Percentiles rank a stretch among this genome's conserved stretches.
These are phyloP conservation scores for Arabidopsis hybrid DNA, from an alignment of 441 rosid genomes.

Conservation along the genomic window DNA sequence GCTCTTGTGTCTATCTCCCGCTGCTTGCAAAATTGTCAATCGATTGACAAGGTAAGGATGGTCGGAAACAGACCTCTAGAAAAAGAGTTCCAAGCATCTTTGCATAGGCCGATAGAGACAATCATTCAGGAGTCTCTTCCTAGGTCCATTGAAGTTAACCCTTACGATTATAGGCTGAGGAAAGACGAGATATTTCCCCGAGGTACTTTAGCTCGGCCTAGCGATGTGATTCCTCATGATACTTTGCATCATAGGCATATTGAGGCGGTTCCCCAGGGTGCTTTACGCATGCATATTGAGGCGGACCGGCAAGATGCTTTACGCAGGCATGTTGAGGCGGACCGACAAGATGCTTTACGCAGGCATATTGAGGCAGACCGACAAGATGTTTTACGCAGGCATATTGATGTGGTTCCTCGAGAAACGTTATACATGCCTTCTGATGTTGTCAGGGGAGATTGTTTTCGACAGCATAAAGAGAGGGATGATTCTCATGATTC, in stretches of 20 bases:
- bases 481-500: slow-evolving; percentile 46
- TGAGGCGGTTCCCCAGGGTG: slow-evolving; percentile 49
- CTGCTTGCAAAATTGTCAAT: slow-evolving; percentile 79
- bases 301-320: slow-evolving; percentile 33
- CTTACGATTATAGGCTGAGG: slow-evolving; percentile 46
- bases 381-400: slow-evolving; percentile 45
- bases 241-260: slow-evolving; percentile 45
- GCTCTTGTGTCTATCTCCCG: slow-evolving; percentile 80
- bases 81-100: slow-evolving; percentile 44
- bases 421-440: slow-evolving; percentile 50
- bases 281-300: slow-evolving; percentile 48
- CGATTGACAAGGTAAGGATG: slow-evolving; percentile 58
- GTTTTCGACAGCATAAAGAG: slow-evolving; percentile 38
- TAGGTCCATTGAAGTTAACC: slow-evolving; percentile 43
- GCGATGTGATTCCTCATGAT: slow-evolving; percentile 50
- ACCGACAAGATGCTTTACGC: slow-evolving; percentile 46
- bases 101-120: slow-evolving; percentile 51
- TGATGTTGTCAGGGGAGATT: slow-evolving; percentile 53
- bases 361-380: slow-evolving; percentile 44
- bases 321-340: slow-evolving; percentile 44
- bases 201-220: slow-evolving; percentile 46
- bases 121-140: slow-evolving; percentile 51
- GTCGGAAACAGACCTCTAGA: slow-evolving; percentile 54
- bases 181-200: slow-evolving; percentile 44
- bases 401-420: slow-evolving; percentile 45